Percentiles rank a stretch among this genome's conserved stretches.
phyloP scores from a whole-genome alignment of 495 filamentous ascomycete species.

The Sordaria brevicollis region DNA sequence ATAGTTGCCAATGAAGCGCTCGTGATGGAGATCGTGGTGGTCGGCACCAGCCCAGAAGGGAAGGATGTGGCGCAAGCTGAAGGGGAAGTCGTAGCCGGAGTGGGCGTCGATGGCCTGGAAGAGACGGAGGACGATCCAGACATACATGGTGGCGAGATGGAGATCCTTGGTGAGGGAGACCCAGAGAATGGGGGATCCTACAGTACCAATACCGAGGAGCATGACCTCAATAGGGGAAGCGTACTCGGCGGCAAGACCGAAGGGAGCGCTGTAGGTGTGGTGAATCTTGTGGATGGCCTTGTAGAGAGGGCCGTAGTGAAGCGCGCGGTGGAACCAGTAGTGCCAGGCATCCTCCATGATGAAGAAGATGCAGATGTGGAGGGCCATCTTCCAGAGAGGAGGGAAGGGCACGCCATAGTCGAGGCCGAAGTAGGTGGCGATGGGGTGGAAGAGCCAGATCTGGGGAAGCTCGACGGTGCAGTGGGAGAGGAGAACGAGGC shows the following conservation, averaged over 20 bases:
- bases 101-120: slow-evolving; percentile 98
- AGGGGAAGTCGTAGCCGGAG: slow-evolving; percentile 95
- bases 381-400: slow-evolving; percentile 68
- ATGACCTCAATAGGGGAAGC: slow-evolving; percentile 96
- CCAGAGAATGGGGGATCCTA: slow-evolving; percentile 77
- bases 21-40: slow-evolving; percentile 94
- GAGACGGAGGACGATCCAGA: slow-evolving; percentile 87
- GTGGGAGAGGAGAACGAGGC: slow-evolving; percentile 81
- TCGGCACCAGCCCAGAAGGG: slow-evolving; percentile 98
- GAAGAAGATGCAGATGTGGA: slow-evolving; percentile 91
- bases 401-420: slow-evolving; percentile 87
- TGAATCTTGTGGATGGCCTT: slow-evolving; percentile 95
- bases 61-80: slow-evolving; percentile 87
- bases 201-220: slow-evolving; percentile 88
- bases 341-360: slow-evolving; percentile 96
- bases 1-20: slow-evolving; percentile 97
- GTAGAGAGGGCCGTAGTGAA: slow-evolving; percentile 95
- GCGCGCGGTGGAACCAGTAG: slow-evolving; percentile 88
- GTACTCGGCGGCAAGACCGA: slow-evolving; percentile 94
- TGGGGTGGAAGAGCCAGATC: slow-evolving; percentile 99
- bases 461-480: slow-evolving; percentile 97
- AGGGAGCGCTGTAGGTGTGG: slow-evolving; percentile 95
- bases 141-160: slow-evolving; percentile 94
- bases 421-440: slow-evolving; percentile 88
- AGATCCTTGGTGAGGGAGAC: slow-evolving; percentile 73